Base-by-base conservation (phyloP, 2,329 filamentous ascomycete genomes). In the Phaeosphaeriaceae sp. region DNA sequence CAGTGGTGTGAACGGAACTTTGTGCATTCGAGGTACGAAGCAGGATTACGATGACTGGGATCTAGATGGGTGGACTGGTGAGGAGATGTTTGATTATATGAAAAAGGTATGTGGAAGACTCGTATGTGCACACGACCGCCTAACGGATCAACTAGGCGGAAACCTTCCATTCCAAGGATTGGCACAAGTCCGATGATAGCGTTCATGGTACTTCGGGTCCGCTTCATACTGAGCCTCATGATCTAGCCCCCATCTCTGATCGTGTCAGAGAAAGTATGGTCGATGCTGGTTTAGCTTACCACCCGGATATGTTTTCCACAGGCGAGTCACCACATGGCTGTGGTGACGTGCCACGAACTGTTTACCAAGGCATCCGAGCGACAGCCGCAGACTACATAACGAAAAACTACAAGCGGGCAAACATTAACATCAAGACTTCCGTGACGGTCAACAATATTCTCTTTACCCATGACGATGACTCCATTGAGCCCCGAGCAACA, bases 281-380 rank as follows among this genome's bases (percentile, higher is more conserved):
- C 9, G 84, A 82, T 1, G 75, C 83, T 58, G 86, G 85, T 54
- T 70, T 88, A 0, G 81, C 83, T 0, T 76, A 86, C n/a, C 80
- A 85, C 42, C 78, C 80, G 19, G 86, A 89, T 60, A 87, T 88
- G 84, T 88, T 88, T 66, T 81, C 82, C 0, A 83, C 80, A 6
- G 74, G 73, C n/a, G 67, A 76, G 41, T 66, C 66, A 11, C 54
- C 73, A 0, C 67, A 72, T 25, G 74, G 74, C 19, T 76, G 72
- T 36, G 71, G 74, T 9, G 62, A 76, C 42, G 72, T 68, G 7
- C 58, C 63, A n/a, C 60, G 74, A 21, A 76, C 70, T 15, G 66
- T 76, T 6, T 60, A 76, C 46, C 58, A 72, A 10, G 74, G 74
- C 6, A 60, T 76, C 13, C 64, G 72, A 10, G 63, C 55, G 7